A percentile compares a stretch with the other conserved stretches of the same genome.
Evolutionary conservation across 305 asterid species (phyloP).

Genomic region (Fraxinus latifolia): DNA sequence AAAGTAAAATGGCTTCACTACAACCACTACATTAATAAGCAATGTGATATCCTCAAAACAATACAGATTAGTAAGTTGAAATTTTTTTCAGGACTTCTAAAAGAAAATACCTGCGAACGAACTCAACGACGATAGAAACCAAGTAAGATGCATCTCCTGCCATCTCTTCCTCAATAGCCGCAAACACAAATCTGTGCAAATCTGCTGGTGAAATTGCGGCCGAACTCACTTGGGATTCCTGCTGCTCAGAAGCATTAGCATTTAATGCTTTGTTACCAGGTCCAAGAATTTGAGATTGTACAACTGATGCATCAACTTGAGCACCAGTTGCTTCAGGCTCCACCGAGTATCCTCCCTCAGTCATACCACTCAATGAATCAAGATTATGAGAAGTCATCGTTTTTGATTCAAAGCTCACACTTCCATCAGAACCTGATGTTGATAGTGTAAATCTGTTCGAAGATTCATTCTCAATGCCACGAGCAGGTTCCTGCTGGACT

Average conservation of each 20-base stretch:
- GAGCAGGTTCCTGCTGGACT: conserved; percentile 36
- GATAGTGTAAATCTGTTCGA: conserved; percentile 31
- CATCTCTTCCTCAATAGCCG: conserved; percentile 86
- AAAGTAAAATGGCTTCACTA: not conserved
- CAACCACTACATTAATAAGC: not conserved
- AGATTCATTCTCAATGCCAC: conserved; percentile 37
- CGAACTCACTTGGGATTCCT: conserved; percentile 54
- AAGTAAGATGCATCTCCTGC: conserved; percentile 83
- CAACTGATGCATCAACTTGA: conserved; percentile 38
- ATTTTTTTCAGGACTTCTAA: not conserved
- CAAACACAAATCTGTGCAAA: conserved; percentile 61
- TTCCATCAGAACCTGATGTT: conserved; percentile 58
- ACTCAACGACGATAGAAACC: conserved; percentile 70
- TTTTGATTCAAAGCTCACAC: conserved; percentile 26
- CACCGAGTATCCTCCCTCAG: conserved; percentile 31
- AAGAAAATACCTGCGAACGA: conserved; percentile 68
- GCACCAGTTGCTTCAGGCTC: conserved; percentile 37
- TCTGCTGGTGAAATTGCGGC: conserved; percentile 72
- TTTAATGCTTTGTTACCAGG: conserved; percentile 41
- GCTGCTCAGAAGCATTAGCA: conserved; percentile 46
- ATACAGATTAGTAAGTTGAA: not conserved
- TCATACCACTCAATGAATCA: conserved; percentile 39
- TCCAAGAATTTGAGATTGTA: conserved; percentile 37
- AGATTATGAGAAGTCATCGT: conserved; percentile 26
- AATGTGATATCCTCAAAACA: not conserved